Conservation (phyloP, 139 green algal genomes). For the Chlamydomonas sp. region DNA sequence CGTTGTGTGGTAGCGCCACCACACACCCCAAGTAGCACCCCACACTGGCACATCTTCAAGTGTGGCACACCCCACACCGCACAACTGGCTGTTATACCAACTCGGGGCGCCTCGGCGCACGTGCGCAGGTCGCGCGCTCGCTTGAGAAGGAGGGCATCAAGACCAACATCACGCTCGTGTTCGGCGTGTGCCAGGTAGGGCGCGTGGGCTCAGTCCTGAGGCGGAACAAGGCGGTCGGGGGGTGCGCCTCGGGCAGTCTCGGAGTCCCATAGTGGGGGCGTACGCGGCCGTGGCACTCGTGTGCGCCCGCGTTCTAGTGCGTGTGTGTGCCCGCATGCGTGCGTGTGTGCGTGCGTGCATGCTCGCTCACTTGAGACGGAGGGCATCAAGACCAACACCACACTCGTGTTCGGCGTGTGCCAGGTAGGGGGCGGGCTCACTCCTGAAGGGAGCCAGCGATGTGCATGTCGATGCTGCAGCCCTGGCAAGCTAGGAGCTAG, state of each 20-base stretch:
- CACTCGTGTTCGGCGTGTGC: conserved; percentile 37
- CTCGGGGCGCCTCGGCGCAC: too few relatives aligned
- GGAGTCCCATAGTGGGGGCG: background rate
- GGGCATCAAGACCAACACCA: conserved; percentile 47
- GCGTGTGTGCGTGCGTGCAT: background rate
- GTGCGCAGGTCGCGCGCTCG: too few relatives aligned
- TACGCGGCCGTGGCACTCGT: background rate
- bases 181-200: conserved; percentile 33
- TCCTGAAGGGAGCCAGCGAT: background rate
- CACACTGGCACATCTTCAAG: too few relatives aligned
- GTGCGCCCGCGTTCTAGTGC: background rate
- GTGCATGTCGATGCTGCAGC: background rate
- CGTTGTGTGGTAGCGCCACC: too few relatives aligned
- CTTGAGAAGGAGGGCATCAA: conserved; percentile 32
- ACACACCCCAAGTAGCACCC: too few relatives aligned
- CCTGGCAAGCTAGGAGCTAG: background rate
- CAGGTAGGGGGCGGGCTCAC: too few relatives aligned
- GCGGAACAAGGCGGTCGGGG: background rate
- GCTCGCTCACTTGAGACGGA: conserved; percentile 25
- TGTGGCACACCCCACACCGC: too few relatives aligned
- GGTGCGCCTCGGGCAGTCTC: background rate
- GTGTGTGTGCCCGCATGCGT: background rate
- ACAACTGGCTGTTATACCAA: too few relatives aligned
- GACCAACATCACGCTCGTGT: conserved; percentile 52
- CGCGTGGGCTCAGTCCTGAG: too few relatives aligned